These are phyloP conservation scores for Boletellus sp. DNA, from an alignment of 768 basidiomycete genomes.

Conservation along the genomic window DNA sequence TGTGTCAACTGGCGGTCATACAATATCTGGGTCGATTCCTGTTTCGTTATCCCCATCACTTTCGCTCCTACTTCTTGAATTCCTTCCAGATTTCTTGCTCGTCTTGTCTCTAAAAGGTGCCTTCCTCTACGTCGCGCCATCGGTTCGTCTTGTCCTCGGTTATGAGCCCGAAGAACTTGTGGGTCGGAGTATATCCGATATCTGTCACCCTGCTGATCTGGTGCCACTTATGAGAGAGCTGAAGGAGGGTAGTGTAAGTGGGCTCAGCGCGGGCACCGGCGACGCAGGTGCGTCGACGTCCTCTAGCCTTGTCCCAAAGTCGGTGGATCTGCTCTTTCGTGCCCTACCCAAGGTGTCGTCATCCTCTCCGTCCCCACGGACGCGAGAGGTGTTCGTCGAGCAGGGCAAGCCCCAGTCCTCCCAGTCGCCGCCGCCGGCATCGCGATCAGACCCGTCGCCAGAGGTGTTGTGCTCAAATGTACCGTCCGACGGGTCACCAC, in stretches of 20 bases:
- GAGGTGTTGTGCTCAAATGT: neutral
- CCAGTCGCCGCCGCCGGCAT: neutral
- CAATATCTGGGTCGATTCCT: slow-evolving; percentile 33
- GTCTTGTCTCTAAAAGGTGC: slow-evolving; percentile 90
- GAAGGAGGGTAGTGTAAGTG: slow-evolving; percentile 51
- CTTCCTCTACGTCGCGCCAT: slow-evolving; percentile 89
- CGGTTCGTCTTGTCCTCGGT: slow-evolving; percentile 73
- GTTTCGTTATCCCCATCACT: slow-evolving; percentile 42
- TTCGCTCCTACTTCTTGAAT: slow-evolving; percentile 51
- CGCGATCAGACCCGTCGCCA: neutral
- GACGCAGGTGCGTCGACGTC: slow-evolving; percentile 14
- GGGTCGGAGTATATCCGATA: slow-evolving; percentile 71
- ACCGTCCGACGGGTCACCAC: slow-evolving; percentile 9
- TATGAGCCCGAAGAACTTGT: slow-evolving; percentile 84
- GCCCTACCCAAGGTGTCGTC: slow-evolving; percentile 55
- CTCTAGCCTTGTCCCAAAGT: slow-evolving; percentile 37
- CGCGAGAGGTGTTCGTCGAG: neutral
- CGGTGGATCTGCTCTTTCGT: slow-evolving; percentile 83
- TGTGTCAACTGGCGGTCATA: slow-evolving; percentile 1
- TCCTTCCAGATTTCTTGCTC: slow-evolving; percentile 76
- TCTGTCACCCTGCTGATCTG: slow-evolving; percentile 87
- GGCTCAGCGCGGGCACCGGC: slow-evolving; percentile 14
- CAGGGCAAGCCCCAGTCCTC: neutral
- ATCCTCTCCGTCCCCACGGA: neutral
- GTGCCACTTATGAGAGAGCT: slow-evolving; percentile 89